Evolutionary conservation across 108 stramenopile genomes (phyloP).

Genomic region (Stephanodiscus minutulus): DNA sequence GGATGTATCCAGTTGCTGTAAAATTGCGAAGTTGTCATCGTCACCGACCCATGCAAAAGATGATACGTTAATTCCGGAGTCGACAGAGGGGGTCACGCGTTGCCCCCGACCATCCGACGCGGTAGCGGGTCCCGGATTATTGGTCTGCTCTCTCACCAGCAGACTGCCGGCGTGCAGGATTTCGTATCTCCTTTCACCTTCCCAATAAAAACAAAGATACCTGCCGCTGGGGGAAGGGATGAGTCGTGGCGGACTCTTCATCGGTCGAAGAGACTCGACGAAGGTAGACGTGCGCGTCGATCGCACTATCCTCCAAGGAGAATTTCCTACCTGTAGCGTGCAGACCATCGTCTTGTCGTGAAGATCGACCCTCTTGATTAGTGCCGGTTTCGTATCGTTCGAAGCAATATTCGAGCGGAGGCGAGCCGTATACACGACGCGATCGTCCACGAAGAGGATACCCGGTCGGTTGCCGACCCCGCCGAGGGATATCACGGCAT

Average conservation of each 20-base stretch:
- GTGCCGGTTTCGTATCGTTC: conserved; percentile 21
- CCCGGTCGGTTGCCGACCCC: conserved; percentile 44
- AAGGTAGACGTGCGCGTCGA: conserved; percentile 32
- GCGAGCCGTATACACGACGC: conserved; percentile 36
- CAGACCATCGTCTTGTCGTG: conserved; percentile 35
- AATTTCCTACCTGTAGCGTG: conserved; percentile 19
- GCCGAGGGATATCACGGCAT: conserved; percentile 21
- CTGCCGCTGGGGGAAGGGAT: conserved; percentile 75
- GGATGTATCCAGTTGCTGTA: conserved; percentile 15
- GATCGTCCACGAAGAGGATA: conserved; percentile 34
- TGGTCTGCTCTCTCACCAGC: conserved; percentile 29
- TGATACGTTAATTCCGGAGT: conserved; percentile 60
- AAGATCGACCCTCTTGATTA: conserved; percentile 35
- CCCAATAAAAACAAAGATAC: conserved; percentile 74
- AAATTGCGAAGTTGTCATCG: conserved; percentile 67
- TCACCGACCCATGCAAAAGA: conserved; percentile 87
- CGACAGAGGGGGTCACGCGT: conserved; percentile 59
- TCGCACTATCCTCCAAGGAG: conserved; percentile 9
- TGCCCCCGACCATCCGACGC: conserved; percentile 42
- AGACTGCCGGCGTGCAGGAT: conserved; percentile 68
- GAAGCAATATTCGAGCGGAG: conserved; percentile 16
- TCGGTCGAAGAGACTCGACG: conserved; percentile 29
- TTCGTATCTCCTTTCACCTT: conserved; percentile 70
- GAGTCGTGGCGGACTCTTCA: conserved; percentile 55
- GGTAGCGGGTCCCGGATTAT: conserved; percentile 17